Base-by-base conservation (phyloP, 2,329 filamentous ascomycete genomes). In the Aspergillus novofumigatus region DNA sequence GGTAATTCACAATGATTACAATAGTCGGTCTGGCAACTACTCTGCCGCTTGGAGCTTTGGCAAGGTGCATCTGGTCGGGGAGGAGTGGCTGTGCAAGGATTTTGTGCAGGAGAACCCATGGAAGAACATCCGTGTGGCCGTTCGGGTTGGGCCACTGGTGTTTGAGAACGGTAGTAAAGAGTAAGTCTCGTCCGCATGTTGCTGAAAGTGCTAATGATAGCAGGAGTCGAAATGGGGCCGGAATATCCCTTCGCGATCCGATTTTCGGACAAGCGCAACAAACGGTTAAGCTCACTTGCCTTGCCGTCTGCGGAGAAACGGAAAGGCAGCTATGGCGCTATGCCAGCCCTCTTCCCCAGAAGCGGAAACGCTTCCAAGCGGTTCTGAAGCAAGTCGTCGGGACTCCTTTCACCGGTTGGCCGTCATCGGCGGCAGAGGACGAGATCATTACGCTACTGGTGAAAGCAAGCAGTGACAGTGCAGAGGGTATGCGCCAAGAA, bases 381-480 rank as follows among this genome's bases (percentile, higher is more conserved):
- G 63, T 76, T 25, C 69, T 78, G 69, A 78, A 78, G 56, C 75
- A 78, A 59, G 69, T 78, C 4, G 67, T 76, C 6, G 76, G 76
- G 0, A 67, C 62, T 0, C 67, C 75, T 4, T 78, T 78, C 54
- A 67, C 62, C 1, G 69, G 71, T 7, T 47, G 44, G 44, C 44
- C 44, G 32, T 68, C 8, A 61, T 70, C 3, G 35, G 64, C 8
- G 47, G 58, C 4, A 70, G 57, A 62, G 11, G 9, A 41, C 2
- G 59, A 67, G 0, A 65, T 76, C 5, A 60, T 77, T 49, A 17
- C 49, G 3, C 53, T 52, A 2, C 25, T 62, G 9, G 21, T 62
- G 4, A 25, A 53, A 14, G 56, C 54, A 2, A 38, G 32, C 17
- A 48, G 25, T 10, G 28, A 53, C 20, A 17, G 23, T 10, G 28